Evolutionary conservation across 164 flowering plant genomes (phyloP).

Genomic region (Vitis labrusca): DNA sequence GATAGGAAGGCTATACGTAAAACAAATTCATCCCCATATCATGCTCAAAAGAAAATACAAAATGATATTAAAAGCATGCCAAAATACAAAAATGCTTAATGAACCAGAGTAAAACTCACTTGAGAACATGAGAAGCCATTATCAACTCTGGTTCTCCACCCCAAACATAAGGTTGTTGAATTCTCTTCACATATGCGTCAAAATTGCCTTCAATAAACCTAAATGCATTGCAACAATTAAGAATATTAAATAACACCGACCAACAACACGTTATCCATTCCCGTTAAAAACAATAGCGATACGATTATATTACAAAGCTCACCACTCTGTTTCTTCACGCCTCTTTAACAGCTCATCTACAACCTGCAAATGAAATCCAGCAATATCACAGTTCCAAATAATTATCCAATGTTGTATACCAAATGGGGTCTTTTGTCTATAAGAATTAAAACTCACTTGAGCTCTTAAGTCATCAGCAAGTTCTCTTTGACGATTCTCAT

Average conservation of each 20-base stretch:
- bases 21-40: too few species aligned
- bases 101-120: slow-evolving; percentile 37
- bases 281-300: neutral
- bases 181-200: slow-evolving; percentile 64
- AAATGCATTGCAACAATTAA: neutral
- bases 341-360: slow-evolving; percentile 70
- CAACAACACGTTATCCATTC: neutral
- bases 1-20: too few species aligned
- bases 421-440: too few species aligned
- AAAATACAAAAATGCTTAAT: neutral
- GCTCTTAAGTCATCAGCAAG: slow-evolving; percentile 93
- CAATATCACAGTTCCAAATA: too few species aligned
- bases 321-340: slow-evolving; percentile 81
- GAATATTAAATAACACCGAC: neutral
- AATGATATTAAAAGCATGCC: neutral
- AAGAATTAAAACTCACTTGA: slow-evolving; percentile 34
- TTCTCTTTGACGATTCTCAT: slow-evolving; percentile 62
- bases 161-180: slow-evolving; percentile 70
- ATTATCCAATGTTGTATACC: too few species aligned
- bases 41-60: neutral
- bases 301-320: slow-evolving; percentile 8
- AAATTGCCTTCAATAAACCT: slow-evolving; percentile 88
- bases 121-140: slow-evolving; percentile 82
- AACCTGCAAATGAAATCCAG: too few species aligned
- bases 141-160: slow-evolving; percentile 88